phyloP scores from a whole-genome alignment of 2,329 filamentous ascomycete genomes.

The Escovopsis sp. region DNA sequence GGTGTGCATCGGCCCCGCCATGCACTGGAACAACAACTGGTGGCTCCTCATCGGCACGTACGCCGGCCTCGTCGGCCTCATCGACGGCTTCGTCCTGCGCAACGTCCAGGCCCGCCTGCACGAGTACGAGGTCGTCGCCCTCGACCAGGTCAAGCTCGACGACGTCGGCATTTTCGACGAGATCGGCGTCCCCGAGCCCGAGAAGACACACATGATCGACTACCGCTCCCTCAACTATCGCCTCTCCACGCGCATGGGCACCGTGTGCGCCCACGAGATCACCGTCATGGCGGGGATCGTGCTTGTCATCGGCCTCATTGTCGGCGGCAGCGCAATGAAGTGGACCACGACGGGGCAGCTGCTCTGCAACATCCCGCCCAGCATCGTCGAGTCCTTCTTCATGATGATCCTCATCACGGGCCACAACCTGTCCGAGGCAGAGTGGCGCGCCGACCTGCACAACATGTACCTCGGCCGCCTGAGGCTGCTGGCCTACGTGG shows the following conservation, averaged over 20 bases:
- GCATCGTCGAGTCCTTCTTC: slow-evolving; percentile 13
- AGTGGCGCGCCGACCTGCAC: slow-evolving; percentile 13
- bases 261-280: slow-evolving; percentile 10
- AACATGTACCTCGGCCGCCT: slow-evolving; percentile 1
- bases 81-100: slow-evolving; percentile 30
- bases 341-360: slow-evolving; percentile 12
- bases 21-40: slow-evolving; percentile 29
- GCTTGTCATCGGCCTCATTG: slow-evolving; percentile 8
- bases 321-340: slow-evolving; percentile 11
- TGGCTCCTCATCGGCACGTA: slow-evolving; percentile 34
- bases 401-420: slow-evolving; percentile 14
- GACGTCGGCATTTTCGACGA: slow-evolving; percentile 8
- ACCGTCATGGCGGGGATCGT: slow-evolving; percentile 9
- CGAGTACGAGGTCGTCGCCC: slow-evolving; percentile 8
- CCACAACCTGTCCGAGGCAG: slow-evolving; percentile 10
- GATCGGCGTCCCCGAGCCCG: slow-evolving; percentile 4
- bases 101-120: slow-evolving; percentile 23
- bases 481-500: background rate
- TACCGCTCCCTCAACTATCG: slow-evolving; percentile 7
- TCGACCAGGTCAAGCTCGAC: slow-evolving; percentile 5
- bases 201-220: background rate
- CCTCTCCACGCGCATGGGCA: slow-evolving; percentile 9
- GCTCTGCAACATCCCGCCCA: slow-evolving; percentile 12
- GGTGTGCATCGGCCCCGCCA: slow-evolving; percentile 22
- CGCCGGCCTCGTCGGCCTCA: slow-evolving; percentile 29